Base-by-base conservation (phyloP, 495 filamentous ascomycete species). In the Cudoniella acicularis region DNA sequence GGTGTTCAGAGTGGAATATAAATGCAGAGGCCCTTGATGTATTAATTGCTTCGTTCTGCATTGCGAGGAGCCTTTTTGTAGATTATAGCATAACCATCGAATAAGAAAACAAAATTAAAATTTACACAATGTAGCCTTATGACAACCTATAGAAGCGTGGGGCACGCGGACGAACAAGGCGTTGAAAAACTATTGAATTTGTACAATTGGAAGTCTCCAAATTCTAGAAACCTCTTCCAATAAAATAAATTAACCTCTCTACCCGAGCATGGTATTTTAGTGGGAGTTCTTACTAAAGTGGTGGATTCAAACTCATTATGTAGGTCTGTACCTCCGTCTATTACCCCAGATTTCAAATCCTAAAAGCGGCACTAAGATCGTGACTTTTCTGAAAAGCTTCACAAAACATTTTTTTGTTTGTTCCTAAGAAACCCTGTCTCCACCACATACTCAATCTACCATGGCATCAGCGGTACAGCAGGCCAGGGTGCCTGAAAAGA, bases 391-490 rank as follows among this genome's bases (percentile, higher is more conserved):
- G 21, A 22, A 49, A 36, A 23, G 26, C 45, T n/a, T 6, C 30
- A 45, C n/a, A 16, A 52, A n/a, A 22, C 16, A 11, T 21, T 36
- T 52, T 40, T 17, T 17, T 16, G 16, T 41, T 16, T 8, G 36
- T 16, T 8, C 36, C 36, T 16, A 8, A 41, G 18, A 46, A n/a
- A 46, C 6, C 11, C 25, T 2, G 1, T 2, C 25, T 20, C 10
- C 9, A 36, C 10, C 26, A 8, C 20, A 1, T 21, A 10, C 25
- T 30, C n/a, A 58, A 18, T 11, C 9, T n/a, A 55, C 50, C 20
- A 67, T 64, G 58, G 61, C 61, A 13, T 54, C 55, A 16, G 10
- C 36, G 3, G 54, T 36, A 50, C 49, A 56, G 45, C 49, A 49
- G 27, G 51, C 50, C 18, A 57, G 22, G 27, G 47, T 10, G 53